Evolutionary conservation across 495 filamentous ascomycete genomes (phyloP).

Genomic region (Lasiosphaeris hirsuta): DNA sequence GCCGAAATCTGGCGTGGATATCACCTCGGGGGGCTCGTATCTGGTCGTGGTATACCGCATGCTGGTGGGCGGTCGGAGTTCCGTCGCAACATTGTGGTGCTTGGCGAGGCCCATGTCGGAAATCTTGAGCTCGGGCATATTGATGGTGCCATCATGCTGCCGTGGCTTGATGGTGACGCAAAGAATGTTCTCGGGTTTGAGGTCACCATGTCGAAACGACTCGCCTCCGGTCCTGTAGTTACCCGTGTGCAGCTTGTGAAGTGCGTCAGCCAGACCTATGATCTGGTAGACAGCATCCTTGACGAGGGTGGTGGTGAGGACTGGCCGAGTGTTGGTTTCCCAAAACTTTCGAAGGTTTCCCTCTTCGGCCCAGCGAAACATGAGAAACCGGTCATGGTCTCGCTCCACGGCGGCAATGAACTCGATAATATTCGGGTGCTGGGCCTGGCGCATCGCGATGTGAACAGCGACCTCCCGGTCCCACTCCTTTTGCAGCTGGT

Average conservation of each 20-base stretch:
- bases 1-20: background rate
- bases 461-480: conserved; percentile 1
- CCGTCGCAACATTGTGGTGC: conserved; percentile 16
- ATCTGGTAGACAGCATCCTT: conserved; percentile 15
- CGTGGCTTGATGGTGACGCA: conserved; percentile 3
- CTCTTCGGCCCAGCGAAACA: conserved; percentile 22
- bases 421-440: conserved; percentile 16
- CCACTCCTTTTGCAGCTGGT: background rate
- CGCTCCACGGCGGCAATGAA: conserved; percentile 17
- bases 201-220: conserved; percentile 24
- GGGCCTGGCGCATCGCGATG: background rate
- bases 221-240: background rate
- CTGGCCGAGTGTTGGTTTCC: conserved; percentile 1
- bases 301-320: background rate
- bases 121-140: conserved; percentile 20
- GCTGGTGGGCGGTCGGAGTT: conserved; percentile 10
- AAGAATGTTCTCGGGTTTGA: conserved; percentile 33
- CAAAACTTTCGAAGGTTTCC: conserved; percentile 20
- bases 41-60: conserved; percentile 11
- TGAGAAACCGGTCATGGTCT: conserved; percentile 1
- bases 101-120: conserved; percentile 30
- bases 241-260: conserved; percentile 12
- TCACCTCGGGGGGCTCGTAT: conserved; percentile 29
- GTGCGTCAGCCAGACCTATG: conserved; percentile 16
- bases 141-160: background rate